phyloP scores from a whole-genome alignment of 495 filamentous ascomycete genomes.

The Cenococcum geophilum region DNA sequence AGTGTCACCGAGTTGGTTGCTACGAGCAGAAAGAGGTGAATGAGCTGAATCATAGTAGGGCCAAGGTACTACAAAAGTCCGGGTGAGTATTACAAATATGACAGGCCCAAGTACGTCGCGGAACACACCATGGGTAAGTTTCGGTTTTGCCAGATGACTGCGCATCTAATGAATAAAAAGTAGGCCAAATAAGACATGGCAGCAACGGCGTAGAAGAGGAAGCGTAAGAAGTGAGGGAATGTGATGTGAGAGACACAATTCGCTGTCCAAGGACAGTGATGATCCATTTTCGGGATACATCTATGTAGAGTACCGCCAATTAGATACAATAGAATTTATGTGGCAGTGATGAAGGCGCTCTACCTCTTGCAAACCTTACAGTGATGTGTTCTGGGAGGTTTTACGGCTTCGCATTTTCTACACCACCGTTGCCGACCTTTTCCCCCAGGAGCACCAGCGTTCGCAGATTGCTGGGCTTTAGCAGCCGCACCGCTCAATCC shows the following conservation, averaged over 20 bases:
- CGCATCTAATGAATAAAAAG: conserved; percentile 52
- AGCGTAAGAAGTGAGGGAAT: conserved; percentile 84
- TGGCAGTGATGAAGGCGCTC: background rate
- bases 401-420: conserved; percentile 73
- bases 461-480: background rate
- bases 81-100: background rate
- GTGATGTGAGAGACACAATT: conserved; percentile 92
- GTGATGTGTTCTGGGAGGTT: conserved; percentile 86
- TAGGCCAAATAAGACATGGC: conserved; percentile 60
- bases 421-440: conserved; percentile 59
- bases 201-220: conserved; percentile 69
- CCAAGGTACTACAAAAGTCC: conserved; percentile 59
- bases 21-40: conserved; percentile 59
- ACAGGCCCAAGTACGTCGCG: background rate
- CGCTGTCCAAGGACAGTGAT: conserved; percentile 93
- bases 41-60: conserved; percentile 56
- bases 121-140: conserved; percentile 59
- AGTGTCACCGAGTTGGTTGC: conserved; percentile 55
- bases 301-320: conserved; percentile 36
- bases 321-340: background rate
- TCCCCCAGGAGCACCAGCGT: conserved; percentile 1
- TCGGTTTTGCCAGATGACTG: conserved; percentile 59
- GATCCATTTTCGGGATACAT: conserved; percentile 96
- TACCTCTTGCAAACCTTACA: conserved; percentile 77
- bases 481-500: background rate